Base-by-base conservation (phyloP, 805 yeast species). In the Saturnispora zaruensis region DNA sequence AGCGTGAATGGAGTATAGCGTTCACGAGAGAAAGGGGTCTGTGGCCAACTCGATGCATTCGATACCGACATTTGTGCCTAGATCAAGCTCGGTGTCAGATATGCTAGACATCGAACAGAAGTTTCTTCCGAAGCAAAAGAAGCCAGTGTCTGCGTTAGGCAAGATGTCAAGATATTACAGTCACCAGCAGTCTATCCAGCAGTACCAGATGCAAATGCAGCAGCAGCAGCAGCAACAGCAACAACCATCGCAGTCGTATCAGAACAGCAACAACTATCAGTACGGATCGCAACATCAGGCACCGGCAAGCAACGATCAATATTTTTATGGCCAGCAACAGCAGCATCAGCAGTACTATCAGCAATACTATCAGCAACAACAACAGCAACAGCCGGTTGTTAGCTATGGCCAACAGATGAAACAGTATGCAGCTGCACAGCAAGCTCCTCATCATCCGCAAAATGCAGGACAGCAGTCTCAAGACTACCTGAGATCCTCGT, bases 91-190 rank as follows among this genome's bases (percentile, higher is more conserved):
- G 2, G 50, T 50, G 4, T 33, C 48, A 2, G 56, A 54, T 14
- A 54, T 54, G 53, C 33, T 51, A 6, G 54, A 59, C 14, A 56
- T 72, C 33, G 77, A 74, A 25, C 63, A 62, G 25, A 67, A 64
- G 51, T 74, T 76, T 53, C 57, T 56, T n/a, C 68, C 68, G 48
- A 69, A 67, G 50, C 53, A 71, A 9, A 58, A 70, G 46, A 53
- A 49, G 20, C 50, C 52, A 13, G 51, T 47, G 25, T 41, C 45
- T 13, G 50, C 50, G 18, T 34, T 47, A n/a, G 43, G 36, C 3
- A 47, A 47, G 23, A 21, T 47, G 41, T 47, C 50, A 24, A 41
- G 40, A 14, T 28, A 37, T 20, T 23, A 20, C 18, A 26, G 25
- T 38, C 49, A 41, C 24, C 45, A 42, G 20, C 46, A 41, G 36